Evolutionary conservation across 805 yeast species (phyloP).

Genomic region (Ogataea neopini): DNA sequence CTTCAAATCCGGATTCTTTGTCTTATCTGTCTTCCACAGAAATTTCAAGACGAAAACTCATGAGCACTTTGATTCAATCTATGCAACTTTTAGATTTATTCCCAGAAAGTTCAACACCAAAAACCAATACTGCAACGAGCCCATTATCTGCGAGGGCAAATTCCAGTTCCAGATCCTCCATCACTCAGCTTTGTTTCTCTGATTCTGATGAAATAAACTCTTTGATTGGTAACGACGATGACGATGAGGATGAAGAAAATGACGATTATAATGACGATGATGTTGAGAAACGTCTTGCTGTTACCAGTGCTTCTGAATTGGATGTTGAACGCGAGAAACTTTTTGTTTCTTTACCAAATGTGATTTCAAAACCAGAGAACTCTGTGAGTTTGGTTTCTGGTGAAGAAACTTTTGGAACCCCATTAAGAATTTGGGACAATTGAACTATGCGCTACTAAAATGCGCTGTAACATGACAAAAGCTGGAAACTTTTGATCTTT

Average conservation of each 20-base stretch:
- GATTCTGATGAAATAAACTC: conserved; percentile 13
- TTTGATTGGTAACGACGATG: conserved; percentile 7
- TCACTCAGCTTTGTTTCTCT: conserved; percentile 11
- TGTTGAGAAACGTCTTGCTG: conserved; percentile 13
- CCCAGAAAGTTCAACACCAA: conserved; percentile 6
- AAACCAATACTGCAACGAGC: neutral
- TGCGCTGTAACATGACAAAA: neutral
- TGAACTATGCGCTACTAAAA: neutral
- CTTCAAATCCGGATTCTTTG: conserved; percentile 4
- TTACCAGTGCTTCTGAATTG: conserved; percentile 6
- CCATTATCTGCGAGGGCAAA: neutral
- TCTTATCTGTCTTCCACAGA: conserved; percentile 10
- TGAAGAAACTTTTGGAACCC: conserved; percentile 8
- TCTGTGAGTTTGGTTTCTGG: conserved; percentile 8
- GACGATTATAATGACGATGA: conserved; percentile 13
- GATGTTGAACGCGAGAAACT: conserved; percentile 11
- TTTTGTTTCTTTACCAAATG: conserved; percentile 6
- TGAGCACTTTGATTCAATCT: conserved; percentile 12
- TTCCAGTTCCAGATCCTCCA: conserved; percentile 7
- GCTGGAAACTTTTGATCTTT: neutral
- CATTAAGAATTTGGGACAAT: conserved; percentile 6
- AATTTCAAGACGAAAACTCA: conserved; percentile 12
- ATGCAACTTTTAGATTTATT: conserved; percentile 16
- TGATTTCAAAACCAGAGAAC: conserved; percentile 9
- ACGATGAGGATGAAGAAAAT: conserved; percentile 15